phyloP scores from a whole-genome alignment of 768 basidiomycete genomes.

The Albatrellus ellisii region DNA sequence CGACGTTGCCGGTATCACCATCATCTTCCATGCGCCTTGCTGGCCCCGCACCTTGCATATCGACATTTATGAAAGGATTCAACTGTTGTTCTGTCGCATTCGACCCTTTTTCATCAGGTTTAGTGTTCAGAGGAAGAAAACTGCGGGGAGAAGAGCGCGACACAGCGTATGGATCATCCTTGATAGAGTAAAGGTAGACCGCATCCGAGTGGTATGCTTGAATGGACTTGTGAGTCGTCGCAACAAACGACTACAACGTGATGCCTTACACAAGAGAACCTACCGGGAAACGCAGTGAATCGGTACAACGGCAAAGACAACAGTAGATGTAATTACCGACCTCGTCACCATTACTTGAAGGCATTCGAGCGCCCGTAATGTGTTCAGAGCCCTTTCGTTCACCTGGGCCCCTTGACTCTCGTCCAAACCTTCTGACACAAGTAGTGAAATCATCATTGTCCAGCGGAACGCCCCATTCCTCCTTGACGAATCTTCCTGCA shows the following conservation, averaged over 20 bases:
- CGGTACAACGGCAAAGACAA: conserved; percentile 8
- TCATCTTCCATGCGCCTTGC: background rate
- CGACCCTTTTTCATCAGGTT: background rate
- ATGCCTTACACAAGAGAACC: conserved; percentile 50
- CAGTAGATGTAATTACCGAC: conserved; percentile 23
- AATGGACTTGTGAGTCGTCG: background rate
- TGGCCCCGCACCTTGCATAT: background rate
- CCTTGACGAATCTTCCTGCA: conserved; percentile 40
- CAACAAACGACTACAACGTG: background rate
- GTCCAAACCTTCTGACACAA: conserved; percentile 73
- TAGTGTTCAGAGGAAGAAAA: conserved; percentile 13
- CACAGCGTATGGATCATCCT: conserved; percentile 38
- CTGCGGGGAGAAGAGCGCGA: conserved; percentile 1
- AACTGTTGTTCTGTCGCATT: background rate
- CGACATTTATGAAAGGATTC: background rate
- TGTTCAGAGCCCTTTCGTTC: conserved; percentile 36
- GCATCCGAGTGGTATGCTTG: conserved; percentile 64
- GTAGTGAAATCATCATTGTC: conserved; percentile 43
- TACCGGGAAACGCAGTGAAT: conserved; percentile 22
- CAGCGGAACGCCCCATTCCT: conserved; percentile 58
- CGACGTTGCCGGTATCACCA: background rate
- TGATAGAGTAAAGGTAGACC: conserved; percentile 62
- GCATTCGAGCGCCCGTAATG: conserved; percentile 67
- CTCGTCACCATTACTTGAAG: conserved; percentile 60
- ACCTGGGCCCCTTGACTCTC: conserved; percentile 23